Base-by-base conservation (phyloP, 2,329 filamentous ascomycete species). In the Taxawa tesnikishii region DNA sequence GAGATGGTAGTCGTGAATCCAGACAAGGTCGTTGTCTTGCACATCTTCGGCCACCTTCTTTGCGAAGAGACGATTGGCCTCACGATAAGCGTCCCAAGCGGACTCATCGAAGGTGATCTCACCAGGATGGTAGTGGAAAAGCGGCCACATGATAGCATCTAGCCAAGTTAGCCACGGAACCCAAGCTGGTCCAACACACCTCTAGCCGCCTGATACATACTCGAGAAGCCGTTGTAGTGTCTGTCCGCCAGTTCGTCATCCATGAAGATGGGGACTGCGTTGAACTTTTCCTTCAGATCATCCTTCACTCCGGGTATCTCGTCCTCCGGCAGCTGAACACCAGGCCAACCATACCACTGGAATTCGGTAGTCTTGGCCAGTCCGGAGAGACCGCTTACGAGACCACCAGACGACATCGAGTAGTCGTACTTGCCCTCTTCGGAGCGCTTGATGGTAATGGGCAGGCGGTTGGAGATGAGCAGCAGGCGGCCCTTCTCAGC, bases 261-360 rank as follows among this genome's bases (percentile, higher is more conserved):
- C 50, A 96, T 76, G 55, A 94, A 94, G 33, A 98, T 81, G 1
- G 90, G 88, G 25, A 93, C 75, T 6, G 88, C 87, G 45, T 80
- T 78, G 58, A 93, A 87, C 49, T 94, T 81, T 14, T 90, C 76
- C 60, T 83, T 82, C 50, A 96, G 65, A 42, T 80, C 75, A 50
- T 79, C 68, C 51, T 75, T 79, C 56, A 98, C 76, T 34, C 70
- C 67, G 2, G 70, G 66, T 26, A 83, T 71, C 57, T 96, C 88
- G 34, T 75, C 71, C 41, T 92, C 83, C 24, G 88, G 88, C 4
- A 96, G 76, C 57, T 96, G 84, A 29, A 94, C 63, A 23, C 90
- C 90, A 1, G 90, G 87, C 88, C 90, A 96, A 45, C 90, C 90
- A 59, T 96, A 96, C 90, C 90, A 98, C 58, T 90, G 83, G 59